Evolutionary conservation across 495 filamentous ascomycete genomes (phyloP).

Genomic region (Haplographium delicatum): DNA sequence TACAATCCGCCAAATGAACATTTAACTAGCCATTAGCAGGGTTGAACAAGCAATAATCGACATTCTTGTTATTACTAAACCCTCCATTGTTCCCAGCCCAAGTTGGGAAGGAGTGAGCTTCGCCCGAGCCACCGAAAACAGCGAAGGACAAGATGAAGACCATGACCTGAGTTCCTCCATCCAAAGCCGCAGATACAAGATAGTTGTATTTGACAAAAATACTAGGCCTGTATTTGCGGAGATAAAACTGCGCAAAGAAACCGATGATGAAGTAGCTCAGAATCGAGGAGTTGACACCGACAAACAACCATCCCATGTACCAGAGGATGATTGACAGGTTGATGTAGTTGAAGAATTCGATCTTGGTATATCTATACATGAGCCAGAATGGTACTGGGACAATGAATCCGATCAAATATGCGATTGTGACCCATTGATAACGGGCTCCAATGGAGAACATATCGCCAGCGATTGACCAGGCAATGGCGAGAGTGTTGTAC

Average conservation of each 20-base stretch:
- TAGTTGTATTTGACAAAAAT: constrained; percentile 56
- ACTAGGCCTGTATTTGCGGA: constrained; percentile 42
- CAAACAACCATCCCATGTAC: constrained; percentile 31
- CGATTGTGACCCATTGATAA: constrained; percentile 35
- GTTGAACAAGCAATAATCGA: constrained; percentile 15
- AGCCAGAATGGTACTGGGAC: constrained; percentile 34
- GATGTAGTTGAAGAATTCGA: constrained; percentile 10
- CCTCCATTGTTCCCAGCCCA: constrained; percentile 9
- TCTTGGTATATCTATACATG: constrained; percentile 13
- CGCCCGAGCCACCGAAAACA: constrained; percentile 41
- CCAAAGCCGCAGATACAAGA: constrained; percentile 48
- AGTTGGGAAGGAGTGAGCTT: constrained; percentile 3
- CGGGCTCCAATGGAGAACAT: constrained; percentile 33
- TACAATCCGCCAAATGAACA: too few relatives aligned
- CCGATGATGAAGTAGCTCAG: constrained; percentile 33
- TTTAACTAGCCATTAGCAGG: constrained; percentile 7
- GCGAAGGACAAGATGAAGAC: constrained; percentile 57
- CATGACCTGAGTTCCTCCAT: constrained; percentile 45
- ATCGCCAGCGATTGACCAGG: constrained; percentile 39
- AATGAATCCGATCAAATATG: constrained; percentile 32
- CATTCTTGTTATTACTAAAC: neutral
- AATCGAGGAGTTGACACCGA: constrained; percentile 36
- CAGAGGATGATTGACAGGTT: constrained; percentile 21
- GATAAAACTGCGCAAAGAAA: constrained; percentile 43
- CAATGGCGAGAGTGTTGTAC: constrained; percentile 34